Conservation (phyloP, 164 flowering plant species). For the Berberis thunbergii region DNA sequence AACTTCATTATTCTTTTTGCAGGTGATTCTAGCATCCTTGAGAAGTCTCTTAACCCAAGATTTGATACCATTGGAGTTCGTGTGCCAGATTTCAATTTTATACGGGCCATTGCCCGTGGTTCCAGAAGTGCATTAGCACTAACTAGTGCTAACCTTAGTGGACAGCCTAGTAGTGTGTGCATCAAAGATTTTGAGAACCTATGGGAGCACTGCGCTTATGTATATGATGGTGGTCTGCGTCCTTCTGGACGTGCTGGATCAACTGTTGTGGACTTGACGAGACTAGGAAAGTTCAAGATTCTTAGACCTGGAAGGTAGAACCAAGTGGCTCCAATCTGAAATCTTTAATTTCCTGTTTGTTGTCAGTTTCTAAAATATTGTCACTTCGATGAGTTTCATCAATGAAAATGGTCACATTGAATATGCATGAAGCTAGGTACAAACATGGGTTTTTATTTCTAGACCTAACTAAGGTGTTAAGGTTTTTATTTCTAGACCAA, state of each 20-base stretch:
- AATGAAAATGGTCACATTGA: not conserved
- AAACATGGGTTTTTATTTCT: too few species aligned
- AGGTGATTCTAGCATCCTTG: slow-evolving; percentile 61
- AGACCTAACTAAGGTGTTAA: too few species aligned
- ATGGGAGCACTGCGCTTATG: too few species aligned
- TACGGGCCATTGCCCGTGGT: slow-evolving; percentile 63
- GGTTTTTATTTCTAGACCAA: too few species aligned
- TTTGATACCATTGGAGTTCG: slow-evolving; percentile 83
- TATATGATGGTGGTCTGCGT: slow-evolving; percentile 71
- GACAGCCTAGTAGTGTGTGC: slow-evolving; percentile 75
- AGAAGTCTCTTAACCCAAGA: slow-evolving; percentile 67
- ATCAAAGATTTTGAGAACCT: slow-evolving; percentile 55
- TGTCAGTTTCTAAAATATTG: not conserved
- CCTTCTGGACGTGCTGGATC: slow-evolving; percentile 93
- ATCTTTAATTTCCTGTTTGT: not conserved
- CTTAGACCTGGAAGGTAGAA: slow-evolving; percentile 86
- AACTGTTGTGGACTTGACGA: slow-evolving; percentile 76
- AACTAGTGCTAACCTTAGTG: slow-evolving; percentile 88
- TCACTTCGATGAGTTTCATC: not conserved
- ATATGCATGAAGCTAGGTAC: too few species aligned
- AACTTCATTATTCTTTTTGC: slow-evolving; percentile 8
- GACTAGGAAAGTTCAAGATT: slow-evolving; percentile 61
- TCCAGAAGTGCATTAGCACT: slow-evolving; percentile 81
- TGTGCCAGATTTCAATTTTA: slow-evolving; percentile 78
- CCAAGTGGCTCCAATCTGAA: not conserved